Evolutionary conservation across 164 flowering plant species (phyloP).

Genomic region (Brasenia schreberi): DNA sequence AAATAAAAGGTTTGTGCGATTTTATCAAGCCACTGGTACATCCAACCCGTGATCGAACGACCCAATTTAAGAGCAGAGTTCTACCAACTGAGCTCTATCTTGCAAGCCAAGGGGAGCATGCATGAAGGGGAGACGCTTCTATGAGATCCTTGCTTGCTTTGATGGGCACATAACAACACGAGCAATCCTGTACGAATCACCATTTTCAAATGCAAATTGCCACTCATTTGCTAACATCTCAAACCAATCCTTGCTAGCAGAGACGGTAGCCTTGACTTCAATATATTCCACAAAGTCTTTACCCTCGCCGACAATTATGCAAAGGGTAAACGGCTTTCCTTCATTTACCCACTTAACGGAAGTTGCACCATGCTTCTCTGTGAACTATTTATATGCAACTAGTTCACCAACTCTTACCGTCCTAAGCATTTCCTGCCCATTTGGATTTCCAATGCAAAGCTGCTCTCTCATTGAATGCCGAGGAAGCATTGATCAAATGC

Average conservation of each 20-base stretch:
- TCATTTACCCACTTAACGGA: slow-evolving; percentile 72
- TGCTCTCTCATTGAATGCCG: slow-evolving; percentile 22
- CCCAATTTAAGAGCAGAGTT: too few relatives aligned
- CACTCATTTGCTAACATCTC: slow-evolving; percentile 60
- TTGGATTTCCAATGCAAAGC: slow-evolving; percentile 26
- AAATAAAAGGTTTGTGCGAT: background rate
- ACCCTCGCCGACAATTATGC: slow-evolving; percentile 37
- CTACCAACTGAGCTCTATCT: background rate
- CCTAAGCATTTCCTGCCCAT: slow-evolving; percentile 26
- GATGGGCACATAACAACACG: slow-evolving; percentile 38
- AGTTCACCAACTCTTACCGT: slow-evolving; percentile 72
- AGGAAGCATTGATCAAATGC: background rate
- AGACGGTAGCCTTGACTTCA: slow-evolving; percentile 87
- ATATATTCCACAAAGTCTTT: slow-evolving; percentile 36
- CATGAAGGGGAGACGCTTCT: too few relatives aligned
- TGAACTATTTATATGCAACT: slow-evolving; percentile 55
- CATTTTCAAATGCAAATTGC: slow-evolving; percentile 70
- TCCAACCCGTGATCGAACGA: background rate
- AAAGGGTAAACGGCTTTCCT: slow-evolving; percentile 71
- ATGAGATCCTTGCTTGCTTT: slow-evolving; percentile 32
- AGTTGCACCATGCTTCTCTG: slow-evolving; percentile 17
- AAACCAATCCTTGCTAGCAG: slow-evolving; percentile 72
- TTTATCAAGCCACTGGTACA: background rate
- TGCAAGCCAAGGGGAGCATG: background rate
- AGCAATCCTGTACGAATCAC: slow-evolving; percentile 66